phyloP scores from a whole-genome alignment of 1,284 basidiomycete genomes.

The Golubevia sp. region DNA sequence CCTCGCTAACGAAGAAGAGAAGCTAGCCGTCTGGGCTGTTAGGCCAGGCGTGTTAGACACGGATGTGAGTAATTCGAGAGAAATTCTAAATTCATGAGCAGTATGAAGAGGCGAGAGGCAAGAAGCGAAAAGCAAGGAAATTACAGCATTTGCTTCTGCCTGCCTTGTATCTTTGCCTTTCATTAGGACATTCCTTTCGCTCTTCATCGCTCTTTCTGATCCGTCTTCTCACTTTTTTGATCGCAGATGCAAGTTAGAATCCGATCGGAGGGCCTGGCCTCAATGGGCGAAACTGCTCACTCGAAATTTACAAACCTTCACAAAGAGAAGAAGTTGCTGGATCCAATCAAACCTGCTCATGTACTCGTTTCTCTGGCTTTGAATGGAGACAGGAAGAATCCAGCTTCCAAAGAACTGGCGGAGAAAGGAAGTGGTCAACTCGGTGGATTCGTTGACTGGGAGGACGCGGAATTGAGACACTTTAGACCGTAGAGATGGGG shows the following conservation, averaged over 20 bases:
- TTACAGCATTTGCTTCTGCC: not conserved
- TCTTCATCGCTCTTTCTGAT: not conserved
- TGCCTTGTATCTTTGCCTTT: slow-evolving; percentile 7
- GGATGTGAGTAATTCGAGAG: slow-evolving; percentile 19
- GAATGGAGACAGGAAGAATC: slow-evolving; percentile 27
- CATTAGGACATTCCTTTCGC: not conserved
- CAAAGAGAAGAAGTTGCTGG: slow-evolving; percentile 36
- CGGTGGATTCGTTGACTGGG: slow-evolving; percentile 48
- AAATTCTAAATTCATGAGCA: not conserved
- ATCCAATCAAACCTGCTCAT: slow-evolving; percentile 34
- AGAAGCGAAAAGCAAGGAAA: slow-evolving; percentile 6
- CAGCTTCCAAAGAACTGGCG: slow-evolving; percentile 13
- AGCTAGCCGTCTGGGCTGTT: slow-evolving; percentile 37
- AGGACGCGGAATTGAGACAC: slow-evolving; percentile 10
- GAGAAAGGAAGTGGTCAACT: slow-evolving; percentile 27
- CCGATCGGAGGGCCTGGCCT: slow-evolving; percentile 4
- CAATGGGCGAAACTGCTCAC: slow-evolving; percentile 17
- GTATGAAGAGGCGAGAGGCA: not conserved
- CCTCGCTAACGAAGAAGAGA: slow-evolving; percentile 48
- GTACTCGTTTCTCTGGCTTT: slow-evolving; percentile 43
- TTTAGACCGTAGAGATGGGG: no score
- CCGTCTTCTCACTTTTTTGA: not conserved
- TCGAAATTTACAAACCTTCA: slow-evolving; percentile 34
- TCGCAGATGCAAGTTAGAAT: slow-evolving; percentile 26
- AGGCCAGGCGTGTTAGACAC: slow-evolving; percentile 56